phyloP scores from a whole-genome alignment of 2,329 filamentous ascomycete species.

The Claviceps digitariae region DNA sequence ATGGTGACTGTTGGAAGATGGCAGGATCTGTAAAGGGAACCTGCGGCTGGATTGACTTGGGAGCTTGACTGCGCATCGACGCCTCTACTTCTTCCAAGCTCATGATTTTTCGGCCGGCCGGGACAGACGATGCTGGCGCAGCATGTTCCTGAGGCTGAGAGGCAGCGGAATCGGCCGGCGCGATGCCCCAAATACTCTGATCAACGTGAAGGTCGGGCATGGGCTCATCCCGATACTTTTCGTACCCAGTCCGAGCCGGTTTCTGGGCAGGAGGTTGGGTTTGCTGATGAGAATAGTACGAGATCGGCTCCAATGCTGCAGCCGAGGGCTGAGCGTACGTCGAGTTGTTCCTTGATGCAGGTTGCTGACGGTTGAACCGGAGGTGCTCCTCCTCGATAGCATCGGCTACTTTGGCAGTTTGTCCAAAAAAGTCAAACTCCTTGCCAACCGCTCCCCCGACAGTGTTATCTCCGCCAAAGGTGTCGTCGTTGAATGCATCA shows the following conservation, averaged over 20 bases:
- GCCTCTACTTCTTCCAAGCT: constrained; percentile 95
- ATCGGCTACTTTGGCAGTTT: constrained; percentile 74
- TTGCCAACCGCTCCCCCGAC: constrained; percentile 52
- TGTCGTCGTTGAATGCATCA: constrained; percentile 94
- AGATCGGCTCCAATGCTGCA: constrained; percentile 16
- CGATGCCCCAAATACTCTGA: constrained; percentile 80
- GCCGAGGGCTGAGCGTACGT: constrained; percentile 19
- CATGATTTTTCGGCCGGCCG: constrained; percentile 62
- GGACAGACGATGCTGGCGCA: constrained; percentile 13
- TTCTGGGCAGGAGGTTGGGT: constrained; percentile 33
- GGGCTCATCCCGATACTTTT: constrained; percentile 78
- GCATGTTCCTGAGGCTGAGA: constrained; percentile 16
- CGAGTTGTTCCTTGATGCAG: constrained; percentile 28
- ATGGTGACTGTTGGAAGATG: constrained; percentile 13
- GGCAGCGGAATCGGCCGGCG: constrained; percentile 33
- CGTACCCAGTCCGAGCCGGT: constrained; percentile 70
- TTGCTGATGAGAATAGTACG: constrained; percentile 28
- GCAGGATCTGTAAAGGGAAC: constrained; percentile 20
- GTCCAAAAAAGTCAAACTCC: constrained; percentile 94
- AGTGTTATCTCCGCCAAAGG: constrained; percentile 47
- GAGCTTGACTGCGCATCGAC: constrained; percentile 63
- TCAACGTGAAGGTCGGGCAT: constrained; percentile 87
- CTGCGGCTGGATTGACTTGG: constrained; percentile 28
- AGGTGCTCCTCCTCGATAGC: constrained; percentile 86
- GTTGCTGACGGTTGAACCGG: constrained; percentile 64